A percentile compares a stretch with the other conserved stretches of the same genome.
phyloP scores from a whole-genome alignment of 768 basidiomycete genomes.

The Tricholoma matsutake region DNA sequence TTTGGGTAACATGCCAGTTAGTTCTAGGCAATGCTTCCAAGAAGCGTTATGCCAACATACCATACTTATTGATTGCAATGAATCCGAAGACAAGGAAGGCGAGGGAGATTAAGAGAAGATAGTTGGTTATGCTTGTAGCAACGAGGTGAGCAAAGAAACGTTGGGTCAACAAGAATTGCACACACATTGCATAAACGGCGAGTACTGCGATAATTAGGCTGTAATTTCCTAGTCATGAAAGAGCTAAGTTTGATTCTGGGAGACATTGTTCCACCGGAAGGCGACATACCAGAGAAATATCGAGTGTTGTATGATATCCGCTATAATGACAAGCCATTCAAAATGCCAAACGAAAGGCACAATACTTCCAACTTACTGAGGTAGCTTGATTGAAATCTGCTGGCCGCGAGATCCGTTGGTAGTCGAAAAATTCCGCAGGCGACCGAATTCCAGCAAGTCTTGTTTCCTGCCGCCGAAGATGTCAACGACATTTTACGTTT shows the following conservation, averaged over 20 bases:
- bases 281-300: constrained; percentile 68
- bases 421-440: constrained; percentile 79
- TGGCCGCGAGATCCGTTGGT: constrained; percentile 79
- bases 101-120: constrained; percentile 77
- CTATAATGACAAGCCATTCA: constrained; percentile 33
- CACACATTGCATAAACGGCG: constrained; percentile 83
- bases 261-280: background rate
- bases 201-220: constrained; percentile 70
- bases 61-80: constrained; percentile 82
- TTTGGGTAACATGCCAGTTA: constrained; percentile 24
- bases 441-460: constrained; percentile 72
- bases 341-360: background rate
- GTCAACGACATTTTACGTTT: background rate
- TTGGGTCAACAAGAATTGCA: background rate
- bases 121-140: constrained; percentile 67
- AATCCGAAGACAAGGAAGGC: constrained; percentile 92
- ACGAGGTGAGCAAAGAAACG: constrained; percentile 1
- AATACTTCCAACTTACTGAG: constrained; percentile 44
- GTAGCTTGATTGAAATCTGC: constrained; percentile 78
- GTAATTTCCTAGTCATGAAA: constrained; percentile 71
- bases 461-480: constrained; percentile 56
- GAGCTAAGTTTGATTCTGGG: constrained; percentile 7
- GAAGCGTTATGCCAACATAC: constrained; percentile 40
- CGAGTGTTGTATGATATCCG: constrained; percentile 94
- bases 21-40: background rate